A percentile compares a stretch with the other conserved stretches of the same genome.
phyloP scores from a whole-genome alignment of 169 alveolate genomes.

The Plasmodium knowlesi region DNA sequence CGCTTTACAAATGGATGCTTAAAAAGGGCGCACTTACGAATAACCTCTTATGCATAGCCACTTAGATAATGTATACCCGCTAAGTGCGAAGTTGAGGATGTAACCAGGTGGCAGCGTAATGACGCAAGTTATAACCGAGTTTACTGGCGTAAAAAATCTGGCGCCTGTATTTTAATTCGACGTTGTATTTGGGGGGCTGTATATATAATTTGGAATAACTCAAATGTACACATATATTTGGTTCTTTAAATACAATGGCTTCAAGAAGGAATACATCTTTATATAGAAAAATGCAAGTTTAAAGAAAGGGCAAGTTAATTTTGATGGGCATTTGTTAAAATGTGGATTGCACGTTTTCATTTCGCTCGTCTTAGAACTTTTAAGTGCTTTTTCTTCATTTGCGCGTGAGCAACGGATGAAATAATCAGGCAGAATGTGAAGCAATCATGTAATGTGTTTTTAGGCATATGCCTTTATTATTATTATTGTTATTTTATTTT shows the following conservation, averaged over 20 bases:
- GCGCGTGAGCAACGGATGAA: not conserved
- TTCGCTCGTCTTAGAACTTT: not conserved
- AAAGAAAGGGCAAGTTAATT: not conserved
- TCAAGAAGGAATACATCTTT: not conserved
- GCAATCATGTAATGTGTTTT: not conserved
- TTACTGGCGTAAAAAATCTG: not conserved
- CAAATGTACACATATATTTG: not conserved
- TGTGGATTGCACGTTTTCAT: not conserved
- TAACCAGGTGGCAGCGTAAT: not conserved
- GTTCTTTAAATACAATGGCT: not conserved
- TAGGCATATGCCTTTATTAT: not conserved
- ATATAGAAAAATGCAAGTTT: not conserved
- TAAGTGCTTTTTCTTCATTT: not conserved
- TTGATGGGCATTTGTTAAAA: not conserved
- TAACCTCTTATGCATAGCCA: not conserved
- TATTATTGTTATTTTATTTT: not conserved
- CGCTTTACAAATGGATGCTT: too few relatives aligned
- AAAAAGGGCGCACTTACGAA: not conserved
- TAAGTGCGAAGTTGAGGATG: not conserved
- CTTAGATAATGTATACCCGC: not conserved
- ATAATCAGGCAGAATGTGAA: not conserved
- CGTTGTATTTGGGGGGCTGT: not conserved
- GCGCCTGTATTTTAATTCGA: not conserved
- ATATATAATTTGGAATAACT: not conserved
- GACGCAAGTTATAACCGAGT: not conserved